Evolutionary conservation across 345 rosid species (phyloP).

Genomic region (Dimocarpus longan): DNA sequence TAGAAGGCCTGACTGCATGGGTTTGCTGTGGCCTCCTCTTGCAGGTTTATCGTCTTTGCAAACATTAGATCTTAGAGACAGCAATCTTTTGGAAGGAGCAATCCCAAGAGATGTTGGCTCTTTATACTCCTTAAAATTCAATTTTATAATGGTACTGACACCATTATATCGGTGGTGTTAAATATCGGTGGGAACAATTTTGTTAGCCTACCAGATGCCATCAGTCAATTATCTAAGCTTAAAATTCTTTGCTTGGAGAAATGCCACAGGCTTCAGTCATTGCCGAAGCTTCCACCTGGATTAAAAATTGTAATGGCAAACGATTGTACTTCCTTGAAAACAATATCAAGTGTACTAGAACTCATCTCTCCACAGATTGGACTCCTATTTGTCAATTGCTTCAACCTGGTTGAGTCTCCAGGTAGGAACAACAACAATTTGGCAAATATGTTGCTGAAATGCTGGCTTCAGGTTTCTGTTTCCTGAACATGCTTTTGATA

Average conservation of each 20-base stretch:
- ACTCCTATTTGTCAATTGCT: neutral
- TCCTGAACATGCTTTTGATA: too few species aligned
- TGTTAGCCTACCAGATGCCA: neutral
- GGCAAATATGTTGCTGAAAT: neutral
- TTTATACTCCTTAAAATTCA: neutral
- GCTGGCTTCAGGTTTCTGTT: neutral
- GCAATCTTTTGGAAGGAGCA: neutral
- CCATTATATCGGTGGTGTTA: too few species aligned
- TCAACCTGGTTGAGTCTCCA: neutral
- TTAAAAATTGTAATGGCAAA: neutral
- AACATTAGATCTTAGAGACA: neutral
- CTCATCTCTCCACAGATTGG: neutral
- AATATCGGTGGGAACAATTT: neutral
- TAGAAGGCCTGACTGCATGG: too few species aligned
- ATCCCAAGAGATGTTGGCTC: neutral
- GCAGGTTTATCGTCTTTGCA: neutral
- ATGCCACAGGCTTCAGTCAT: conserved; percentile 4
- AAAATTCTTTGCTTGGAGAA: conserved; percentile 1
- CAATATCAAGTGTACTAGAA: too few species aligned
- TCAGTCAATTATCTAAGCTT: conserved; percentile 7
- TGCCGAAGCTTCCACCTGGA: neutral
- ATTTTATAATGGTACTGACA: too few species aligned
- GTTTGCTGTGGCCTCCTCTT: neutral
- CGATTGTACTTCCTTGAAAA: conserved; percentile 12
- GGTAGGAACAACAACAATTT: neutral